Conservation (phyloP, 345 rosid species). For the Euphorbia tirucalli region DNA sequence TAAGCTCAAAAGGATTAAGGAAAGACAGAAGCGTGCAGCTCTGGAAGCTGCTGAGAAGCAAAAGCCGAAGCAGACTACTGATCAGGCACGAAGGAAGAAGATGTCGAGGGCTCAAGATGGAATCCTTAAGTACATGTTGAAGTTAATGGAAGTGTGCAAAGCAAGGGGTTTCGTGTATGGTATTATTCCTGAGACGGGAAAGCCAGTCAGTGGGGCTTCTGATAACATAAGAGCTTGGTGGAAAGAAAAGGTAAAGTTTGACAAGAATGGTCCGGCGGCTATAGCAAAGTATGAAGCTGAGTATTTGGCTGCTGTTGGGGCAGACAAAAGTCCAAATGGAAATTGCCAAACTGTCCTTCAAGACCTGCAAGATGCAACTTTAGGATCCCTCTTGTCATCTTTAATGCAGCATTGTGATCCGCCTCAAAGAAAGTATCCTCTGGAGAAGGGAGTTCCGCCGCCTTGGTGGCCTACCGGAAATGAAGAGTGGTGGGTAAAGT, state of each 20-base stretch:
- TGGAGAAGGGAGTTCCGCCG: conserved; percentile 85
- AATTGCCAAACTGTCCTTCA: conserved; percentile 64
- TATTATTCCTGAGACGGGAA: conserved; percentile 95
- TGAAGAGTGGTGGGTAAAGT: conserved; percentile 92
- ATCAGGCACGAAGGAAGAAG: conserved; percentile 97
- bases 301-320: conserved; percentile 56
- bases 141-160: conserved; percentile 95
- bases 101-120: conserved; percentile 99
- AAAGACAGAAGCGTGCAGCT: conserved; percentile 66
- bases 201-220: conserved; percentile 90
- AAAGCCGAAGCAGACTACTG: conserved; percentile 64
- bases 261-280: conserved; percentile 96
- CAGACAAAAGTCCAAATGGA: conserved; percentile 57
- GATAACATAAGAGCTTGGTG: conserved; percentile 98
- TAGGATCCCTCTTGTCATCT: conserved; percentile 89
- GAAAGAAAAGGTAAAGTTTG: conserved; percentile 98
- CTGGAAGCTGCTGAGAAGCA: conserved; percentile 72
- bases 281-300: conserved; percentile 80
- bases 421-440: conserved; percentile 92
- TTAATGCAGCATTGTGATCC: conserved; percentile 99
- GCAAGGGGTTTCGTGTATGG: conserved; percentile 96
- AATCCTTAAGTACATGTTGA: conserved; percentile 95
- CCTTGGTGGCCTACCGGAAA: conserved; percentile 99
- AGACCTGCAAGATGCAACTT: conserved; percentile 97
- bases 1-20: conserved; percentile 82